Conservation (phyloP, 768 basidiomycete species). For the Auricularia sp. region DNA sequence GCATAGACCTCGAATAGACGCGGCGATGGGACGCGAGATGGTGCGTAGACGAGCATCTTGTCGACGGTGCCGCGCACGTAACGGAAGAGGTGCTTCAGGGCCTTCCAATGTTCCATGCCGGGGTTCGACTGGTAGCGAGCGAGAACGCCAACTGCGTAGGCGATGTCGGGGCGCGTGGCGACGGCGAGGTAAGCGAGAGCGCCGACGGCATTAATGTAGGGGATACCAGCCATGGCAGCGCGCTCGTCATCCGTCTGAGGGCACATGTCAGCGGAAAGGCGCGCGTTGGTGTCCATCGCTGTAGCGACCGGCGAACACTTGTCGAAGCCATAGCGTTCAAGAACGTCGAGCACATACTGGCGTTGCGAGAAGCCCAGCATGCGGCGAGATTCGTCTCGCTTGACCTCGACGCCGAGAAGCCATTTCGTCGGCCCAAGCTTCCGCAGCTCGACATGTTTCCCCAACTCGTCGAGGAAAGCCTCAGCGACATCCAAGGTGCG, state of each 20-base stretch:
- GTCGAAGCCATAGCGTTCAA: conserved; percentile 4
- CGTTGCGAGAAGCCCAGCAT: conserved; percentile 7
- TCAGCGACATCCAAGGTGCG: background rate
- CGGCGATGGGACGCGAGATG: background rate
- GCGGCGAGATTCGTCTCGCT: background rate
- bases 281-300: conserved; percentile 5
- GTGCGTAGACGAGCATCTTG: background rate
- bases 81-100: background rate
- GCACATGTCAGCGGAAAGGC: conserved; percentile 1
- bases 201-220: conserved; percentile 20
- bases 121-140: background rate
- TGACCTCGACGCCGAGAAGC: conserved; percentile 10
- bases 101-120: background rate
- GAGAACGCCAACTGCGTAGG: conserved; percentile 22
- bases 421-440: conserved; percentile 1
- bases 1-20: conserved; percentile 9
- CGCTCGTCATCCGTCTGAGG: conserved; percentile 7
- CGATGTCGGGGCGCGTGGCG: conserved; percentile 30
- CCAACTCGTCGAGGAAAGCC: background rate
- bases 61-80: conserved; percentile 1
- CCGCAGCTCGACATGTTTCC: conserved; percentile 1
- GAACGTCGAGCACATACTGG: conserved; percentile 8
- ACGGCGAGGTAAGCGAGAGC: conserved; percentile 20
- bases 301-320: conserved; percentile 6
- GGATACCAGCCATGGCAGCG: conserved; percentile 15